These are phyloP conservation scores for Fusarium drepaniforme DNA, from an alignment of 2,329 filamentous ascomycete genomes.

Conservation along the genomic window DNA sequence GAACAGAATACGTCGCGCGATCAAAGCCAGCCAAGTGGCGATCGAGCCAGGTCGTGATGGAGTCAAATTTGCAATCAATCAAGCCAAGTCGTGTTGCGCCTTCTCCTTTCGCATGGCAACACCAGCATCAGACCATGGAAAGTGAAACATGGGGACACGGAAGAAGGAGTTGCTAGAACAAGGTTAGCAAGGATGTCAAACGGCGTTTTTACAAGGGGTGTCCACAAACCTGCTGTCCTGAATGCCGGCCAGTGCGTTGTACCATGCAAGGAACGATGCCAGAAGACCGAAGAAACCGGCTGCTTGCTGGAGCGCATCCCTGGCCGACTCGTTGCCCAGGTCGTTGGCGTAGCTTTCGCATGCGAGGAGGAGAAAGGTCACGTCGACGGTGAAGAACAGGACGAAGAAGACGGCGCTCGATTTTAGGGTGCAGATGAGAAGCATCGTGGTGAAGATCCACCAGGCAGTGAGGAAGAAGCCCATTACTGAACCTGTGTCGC, in stretches of 20 bases:
- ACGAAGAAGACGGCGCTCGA: constrained; percentile 83
- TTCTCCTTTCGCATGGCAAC: constrained; percentile 66
- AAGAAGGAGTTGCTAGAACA: constrained; percentile 83
- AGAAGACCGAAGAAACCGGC: constrained; percentile 84
- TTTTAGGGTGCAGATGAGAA: constrained; percentile 79
- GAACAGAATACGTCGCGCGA: background rate
- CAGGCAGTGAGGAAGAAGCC: constrained; percentile 82
- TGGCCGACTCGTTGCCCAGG: constrained; percentile 60
- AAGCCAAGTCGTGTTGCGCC: constrained; percentile 41
- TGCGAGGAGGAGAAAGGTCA: constrained; percentile 79
- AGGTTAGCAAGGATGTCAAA: constrained; percentile 46
- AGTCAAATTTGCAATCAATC: background rate
- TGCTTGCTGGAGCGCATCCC: constrained; percentile 69
- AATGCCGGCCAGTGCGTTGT: constrained; percentile 85
- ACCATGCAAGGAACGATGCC: constrained; percentile 86
- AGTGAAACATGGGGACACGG: constrained; percentile 89
- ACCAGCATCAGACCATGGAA: constrained; percentile 90
- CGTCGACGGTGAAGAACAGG: constrained; percentile 81
- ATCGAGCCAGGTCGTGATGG: background rate
- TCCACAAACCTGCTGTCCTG: constrained; percentile 70
- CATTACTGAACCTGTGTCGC: constrained; percentile 66
- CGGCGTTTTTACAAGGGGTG: constrained; percentile 13
- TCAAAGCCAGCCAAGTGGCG: constrained; percentile 22
- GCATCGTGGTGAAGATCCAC: constrained; percentile 85
- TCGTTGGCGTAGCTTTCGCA: constrained; percentile 69